phyloP scores from a whole-genome alignment of 495 filamentous ascomycete species.

The Penicillium lagena region DNA sequence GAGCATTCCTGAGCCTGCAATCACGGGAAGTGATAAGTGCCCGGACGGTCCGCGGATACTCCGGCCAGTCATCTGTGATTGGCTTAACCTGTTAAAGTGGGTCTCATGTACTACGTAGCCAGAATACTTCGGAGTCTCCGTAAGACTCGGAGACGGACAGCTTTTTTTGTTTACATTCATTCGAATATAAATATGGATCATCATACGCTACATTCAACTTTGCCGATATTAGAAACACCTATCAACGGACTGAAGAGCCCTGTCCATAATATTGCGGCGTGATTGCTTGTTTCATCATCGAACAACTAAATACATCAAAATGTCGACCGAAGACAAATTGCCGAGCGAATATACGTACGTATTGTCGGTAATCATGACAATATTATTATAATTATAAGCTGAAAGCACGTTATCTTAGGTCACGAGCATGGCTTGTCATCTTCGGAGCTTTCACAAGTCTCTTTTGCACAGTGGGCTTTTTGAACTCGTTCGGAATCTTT shows the following conservation, averaged over 20 bases:
- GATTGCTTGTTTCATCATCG: too few species aligned
- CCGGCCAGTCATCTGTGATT: neutral
- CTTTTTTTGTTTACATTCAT: too few species aligned
- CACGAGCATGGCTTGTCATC: slow-evolving; percentile 19
- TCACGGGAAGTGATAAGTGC: neutral
- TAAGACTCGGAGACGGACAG: too few species aligned
- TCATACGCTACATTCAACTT: too few species aligned
- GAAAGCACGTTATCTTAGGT: slow-evolving; percentile 4
- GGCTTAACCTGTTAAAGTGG: too few species aligned
- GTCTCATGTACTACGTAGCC: neutral
- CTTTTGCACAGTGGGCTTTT: slow-evolving; percentile 53
- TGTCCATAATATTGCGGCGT: too few species aligned
- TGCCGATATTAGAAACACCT: too few species aligned
- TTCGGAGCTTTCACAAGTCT: slow-evolving; percentile 19
- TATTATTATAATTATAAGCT: neutral
- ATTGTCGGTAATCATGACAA: neutral
- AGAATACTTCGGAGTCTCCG: slow-evolving; percentile 1
- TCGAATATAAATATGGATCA: too few species aligned
- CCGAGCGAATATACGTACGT: slow-evolving; percentile 21
- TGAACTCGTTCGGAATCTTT: slow-evolving; percentile 60
- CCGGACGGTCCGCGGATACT: slow-evolving; percentile 22
- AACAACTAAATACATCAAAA: neutral
- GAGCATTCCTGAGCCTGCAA: neutral
- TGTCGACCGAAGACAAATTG: neutral
- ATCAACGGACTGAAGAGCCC: too few species aligned